Conservation (phyloP, 495 filamentous ascomycete species). For the Penicillium robsamsonii region DNA sequence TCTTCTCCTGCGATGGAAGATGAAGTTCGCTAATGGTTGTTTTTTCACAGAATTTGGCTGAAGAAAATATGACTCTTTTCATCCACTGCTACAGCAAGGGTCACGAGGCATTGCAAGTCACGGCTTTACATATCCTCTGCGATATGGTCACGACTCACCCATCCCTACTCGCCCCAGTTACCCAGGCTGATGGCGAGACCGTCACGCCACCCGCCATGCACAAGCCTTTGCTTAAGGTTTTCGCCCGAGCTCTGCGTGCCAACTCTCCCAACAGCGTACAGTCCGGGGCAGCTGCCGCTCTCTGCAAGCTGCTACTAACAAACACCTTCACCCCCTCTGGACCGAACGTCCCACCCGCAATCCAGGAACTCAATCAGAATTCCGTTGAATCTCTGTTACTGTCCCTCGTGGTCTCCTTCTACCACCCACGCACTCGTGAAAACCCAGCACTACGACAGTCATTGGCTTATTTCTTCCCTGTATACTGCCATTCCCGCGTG, state of each 20-base stretch:
- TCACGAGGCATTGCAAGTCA: constrained; percentile 82
- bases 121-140: constrained; percentile 86
- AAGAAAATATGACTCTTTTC: constrained; percentile 91
- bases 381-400: constrained; percentile 68
- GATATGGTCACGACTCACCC: constrained; percentile 90
- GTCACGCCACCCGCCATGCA: constrained; percentile 44
- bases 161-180: constrained; percentile 58
- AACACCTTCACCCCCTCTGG: constrained; percentile 45
- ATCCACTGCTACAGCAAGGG: constrained; percentile 95
- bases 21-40: constrained; percentile 14
- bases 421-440: constrained; percentile 77
- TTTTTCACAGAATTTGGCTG: constrained; percentile 63
- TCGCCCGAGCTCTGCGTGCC: constrained; percentile 70
- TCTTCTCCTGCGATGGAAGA: not conserved
- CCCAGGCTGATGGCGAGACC: constrained; percentile 41
- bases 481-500: constrained; percentile 80
- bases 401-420: constrained; percentile 80
- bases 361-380: constrained; percentile 48
- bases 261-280: constrained; percentile 70
- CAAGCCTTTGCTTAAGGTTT: constrained; percentile 70
- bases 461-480: constrained; percentile 91
- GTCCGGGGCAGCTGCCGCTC: constrained; percentile 74
- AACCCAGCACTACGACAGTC: constrained; percentile 89
- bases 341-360: constrained; percentile 38
- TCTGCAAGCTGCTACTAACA: constrained; percentile 83